Conservation (phyloP, 495 filamentous ascomycete genomes). For the Neurospora africana region DNA sequence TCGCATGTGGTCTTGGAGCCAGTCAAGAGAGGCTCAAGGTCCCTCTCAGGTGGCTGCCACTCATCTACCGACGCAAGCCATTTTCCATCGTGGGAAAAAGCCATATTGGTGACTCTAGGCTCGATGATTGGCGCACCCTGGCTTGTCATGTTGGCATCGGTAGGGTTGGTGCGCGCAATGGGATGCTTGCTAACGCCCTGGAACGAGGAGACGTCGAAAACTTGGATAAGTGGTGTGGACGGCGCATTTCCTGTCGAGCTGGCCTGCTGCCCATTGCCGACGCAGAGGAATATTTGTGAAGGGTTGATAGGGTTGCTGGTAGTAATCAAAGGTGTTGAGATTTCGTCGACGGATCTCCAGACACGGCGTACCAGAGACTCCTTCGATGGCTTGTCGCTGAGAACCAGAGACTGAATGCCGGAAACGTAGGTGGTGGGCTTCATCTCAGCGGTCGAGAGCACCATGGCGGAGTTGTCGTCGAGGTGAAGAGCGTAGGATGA, state of each 20-base stretch:
- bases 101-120: conserved; percentile 62
- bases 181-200: conserved; percentile 74
- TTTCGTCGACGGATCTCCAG: conserved; percentile 22
- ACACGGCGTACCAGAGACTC: conserved; percentile 31
- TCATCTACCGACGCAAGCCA: conserved; percentile 91
- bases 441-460: conserved; percentile 82
- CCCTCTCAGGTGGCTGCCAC: conserved; percentile 64
- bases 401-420: conserved; percentile 60
- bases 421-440: conserved; percentile 66
- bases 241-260: conserved; percentile 25
- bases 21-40: conserved; percentile 41
- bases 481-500: conserved; percentile 72
- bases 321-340: conserved; percentile 21
- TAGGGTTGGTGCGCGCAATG: conserved; percentile 75
- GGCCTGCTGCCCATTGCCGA: conserved; percentile 37
- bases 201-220: conserved; percentile 65
- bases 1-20: conserved; percentile 24
- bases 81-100: conserved; percentile 63
- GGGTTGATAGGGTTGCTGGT: conserved; percentile 28
- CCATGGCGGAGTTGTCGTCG: conserved; percentile 81
- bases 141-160: conserved; percentile 62
- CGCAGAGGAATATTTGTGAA: conserved; percentile 34
- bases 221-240: conserved; percentile 51
- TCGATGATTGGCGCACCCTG: conserved; percentile 57
- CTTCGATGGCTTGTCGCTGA: conserved; percentile 29